Conservation (phyloP, 305 asterid genomes). For the Fraxinus ornus region DNA sequence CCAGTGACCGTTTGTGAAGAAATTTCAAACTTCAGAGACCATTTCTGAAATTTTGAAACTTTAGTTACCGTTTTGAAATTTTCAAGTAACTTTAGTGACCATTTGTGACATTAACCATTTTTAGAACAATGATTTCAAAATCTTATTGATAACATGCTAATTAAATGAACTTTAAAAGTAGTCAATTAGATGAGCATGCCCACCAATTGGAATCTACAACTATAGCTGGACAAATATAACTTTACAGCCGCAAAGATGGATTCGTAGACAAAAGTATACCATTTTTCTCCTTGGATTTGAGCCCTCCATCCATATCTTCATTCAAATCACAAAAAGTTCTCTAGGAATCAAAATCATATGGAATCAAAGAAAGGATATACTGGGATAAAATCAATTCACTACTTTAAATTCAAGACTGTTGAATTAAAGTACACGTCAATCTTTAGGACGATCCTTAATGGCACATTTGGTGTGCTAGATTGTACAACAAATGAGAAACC, state of each 20-base stretch:
- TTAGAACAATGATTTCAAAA: neutral
- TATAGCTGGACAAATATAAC: neutral
- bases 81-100: too few species aligned
- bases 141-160: neutral
- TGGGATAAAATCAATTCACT: neutral
- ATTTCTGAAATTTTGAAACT: too few species aligned
- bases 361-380: neutral
- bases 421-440: neutral
- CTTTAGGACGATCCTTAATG: neutral
- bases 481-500: neutral
- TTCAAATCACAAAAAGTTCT: neutral
- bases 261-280: neutral
- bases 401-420: neutral
- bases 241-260: neutral
- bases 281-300: neutral
- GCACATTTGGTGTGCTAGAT: neutral
- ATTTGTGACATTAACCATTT: too few species aligned
- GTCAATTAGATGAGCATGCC: neutral
- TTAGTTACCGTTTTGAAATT: too few species aligned
- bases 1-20: too few species aligned
- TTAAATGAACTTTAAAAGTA: neutral
- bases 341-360: neutral
- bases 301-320: neutral
- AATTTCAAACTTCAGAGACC: too few species aligned
- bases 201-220: neutral